These are phyloP conservation scores for Penicillium sp. DNA, from an alignment of 2,329 filamentous ascomycete genomes.

Conservation along the genomic window DNA sequence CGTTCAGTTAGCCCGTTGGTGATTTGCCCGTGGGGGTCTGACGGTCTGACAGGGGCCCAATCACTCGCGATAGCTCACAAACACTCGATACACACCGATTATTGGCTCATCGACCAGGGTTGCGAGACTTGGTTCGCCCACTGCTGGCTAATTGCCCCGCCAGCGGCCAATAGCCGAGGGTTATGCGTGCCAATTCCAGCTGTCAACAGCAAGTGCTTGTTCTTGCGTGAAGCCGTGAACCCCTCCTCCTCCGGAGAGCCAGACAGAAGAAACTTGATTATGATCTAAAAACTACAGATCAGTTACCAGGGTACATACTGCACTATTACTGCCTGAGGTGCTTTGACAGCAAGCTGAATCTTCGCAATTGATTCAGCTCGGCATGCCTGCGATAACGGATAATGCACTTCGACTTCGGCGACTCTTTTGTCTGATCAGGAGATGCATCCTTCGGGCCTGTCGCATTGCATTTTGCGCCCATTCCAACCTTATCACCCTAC, in stretches of 20 bases:
- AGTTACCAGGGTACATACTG: too few species aligned
- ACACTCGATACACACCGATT: slow-evolving; percentile 14
- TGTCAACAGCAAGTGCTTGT: slow-evolving; percentile 10
- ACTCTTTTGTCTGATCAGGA: neutral
- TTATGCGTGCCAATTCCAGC: slow-evolving; percentile 19
- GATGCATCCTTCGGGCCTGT: neutral
- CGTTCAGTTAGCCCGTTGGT: neutral
- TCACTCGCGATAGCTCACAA: neutral
- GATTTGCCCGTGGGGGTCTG: neutral
- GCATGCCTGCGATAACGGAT: neutral
- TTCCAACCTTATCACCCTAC: slow-evolving; percentile 11
- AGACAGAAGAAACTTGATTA: neutral
- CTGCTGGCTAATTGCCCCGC: neutral
- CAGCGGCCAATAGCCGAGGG: slow-evolving; percentile 8
- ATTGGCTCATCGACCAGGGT: slow-evolving; percentile 16
- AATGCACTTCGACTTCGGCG: neutral
- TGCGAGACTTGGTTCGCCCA: neutral
- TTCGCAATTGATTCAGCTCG: neutral
- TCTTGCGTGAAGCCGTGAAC: slow-evolving; percentile 25
- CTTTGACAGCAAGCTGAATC: neutral
- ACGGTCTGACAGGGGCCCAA: neutral
- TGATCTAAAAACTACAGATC: neutral
- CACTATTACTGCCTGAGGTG: neutral
- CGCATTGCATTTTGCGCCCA: neutral
- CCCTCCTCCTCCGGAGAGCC: slow-evolving; percentile 1